phyloP scores from a whole-genome alignment of 2,329 filamentous ascomycete genomes.

The Pseudopyrenochaeta lycopersici region DNA sequence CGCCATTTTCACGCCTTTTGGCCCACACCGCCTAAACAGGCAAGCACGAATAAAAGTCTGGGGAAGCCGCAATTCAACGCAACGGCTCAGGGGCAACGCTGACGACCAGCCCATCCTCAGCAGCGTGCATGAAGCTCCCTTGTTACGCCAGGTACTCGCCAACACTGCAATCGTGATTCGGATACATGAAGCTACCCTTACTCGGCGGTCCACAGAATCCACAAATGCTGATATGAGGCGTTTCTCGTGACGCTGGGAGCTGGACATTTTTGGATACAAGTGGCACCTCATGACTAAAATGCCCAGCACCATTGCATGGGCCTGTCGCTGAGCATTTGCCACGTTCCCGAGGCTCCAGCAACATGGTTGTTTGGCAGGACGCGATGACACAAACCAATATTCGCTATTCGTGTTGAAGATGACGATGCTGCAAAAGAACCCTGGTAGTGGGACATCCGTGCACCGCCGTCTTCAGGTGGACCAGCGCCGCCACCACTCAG shows the following conservation, averaged over 20 bases:
- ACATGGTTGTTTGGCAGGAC: conserved; percentile 19
- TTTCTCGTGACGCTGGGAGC: conserved; percentile 18
- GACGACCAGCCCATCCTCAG: conserved; percentile 17
- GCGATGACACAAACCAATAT: conserved; percentile 39
- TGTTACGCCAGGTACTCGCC: conserved; percentile 22
- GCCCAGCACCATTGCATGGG: conserved; percentile 13
- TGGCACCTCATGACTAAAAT: conserved; percentile 25
- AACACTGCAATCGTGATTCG: conserved; percentile 10
- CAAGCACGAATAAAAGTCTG: conserved; percentile 27
- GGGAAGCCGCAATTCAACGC: conserved; percentile 22
- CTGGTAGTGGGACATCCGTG: conserved; percentile 31
- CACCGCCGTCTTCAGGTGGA: conserved; percentile 14
- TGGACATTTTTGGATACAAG: conserved; percentile 5
- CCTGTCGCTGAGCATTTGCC: conserved; percentile 29
- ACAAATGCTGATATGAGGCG: conserved; percentile 17
- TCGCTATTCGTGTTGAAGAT: conserved; percentile 36
- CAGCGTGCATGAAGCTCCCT: conserved; percentile 30
- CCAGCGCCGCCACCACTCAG: conserved; percentile 14
- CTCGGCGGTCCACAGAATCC: too few species aligned
- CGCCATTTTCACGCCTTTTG: conserved; percentile 37
- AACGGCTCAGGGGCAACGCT: conserved; percentile 16
- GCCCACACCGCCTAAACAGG: conserved; percentile 30
- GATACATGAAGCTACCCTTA: neutral
- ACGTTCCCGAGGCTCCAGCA: conserved; percentile 23
- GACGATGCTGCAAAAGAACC: conserved; percentile 36